Percentiles rank a stretch among this genome's conserved stretches.
These are phyloP conservation scores for Trichoderma atroviride DNA, from an alignment of 2,329 filamentous ascomycete species.

Conservation along the genomic window DNA sequence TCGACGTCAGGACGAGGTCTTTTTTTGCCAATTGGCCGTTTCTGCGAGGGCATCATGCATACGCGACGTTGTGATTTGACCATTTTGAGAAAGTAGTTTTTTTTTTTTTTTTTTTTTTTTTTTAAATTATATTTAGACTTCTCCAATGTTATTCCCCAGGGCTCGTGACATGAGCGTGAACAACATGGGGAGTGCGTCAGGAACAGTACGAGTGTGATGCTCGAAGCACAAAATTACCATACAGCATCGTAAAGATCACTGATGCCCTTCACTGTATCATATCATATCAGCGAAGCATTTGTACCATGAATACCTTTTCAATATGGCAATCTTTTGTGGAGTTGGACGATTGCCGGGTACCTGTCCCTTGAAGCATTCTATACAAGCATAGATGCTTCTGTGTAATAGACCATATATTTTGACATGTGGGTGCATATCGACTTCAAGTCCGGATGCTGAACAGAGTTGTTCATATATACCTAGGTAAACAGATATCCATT, in stretches of 20 bases:
- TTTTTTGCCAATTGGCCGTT: neutral
- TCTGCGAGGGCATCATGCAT: too few relatives aligned
- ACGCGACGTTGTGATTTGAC: too few relatives aligned
- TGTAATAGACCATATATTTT: neutral
- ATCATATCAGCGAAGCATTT: neutral
- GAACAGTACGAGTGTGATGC: too few relatives aligned
- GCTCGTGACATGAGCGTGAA: neutral
- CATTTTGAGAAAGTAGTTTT: neutral
- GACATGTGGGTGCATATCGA: neutral
- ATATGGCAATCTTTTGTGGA: neutral
- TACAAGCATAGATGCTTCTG: neutral
- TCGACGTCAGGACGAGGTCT: conserved; percentile 9
- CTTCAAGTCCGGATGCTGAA: neutral
- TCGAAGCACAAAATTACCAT: neutral
- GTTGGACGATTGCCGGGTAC: neutral
- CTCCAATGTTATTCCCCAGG: neutral
- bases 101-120: neutral
- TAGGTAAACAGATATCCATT: neutral
- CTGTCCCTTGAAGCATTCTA: neutral
- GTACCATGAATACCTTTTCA: neutral
- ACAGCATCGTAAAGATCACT: too few relatives aligned
- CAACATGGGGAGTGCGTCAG: neutral
- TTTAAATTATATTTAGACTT: neutral
- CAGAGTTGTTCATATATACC: neutral
- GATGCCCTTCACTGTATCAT: neutral